Evolutionary conservation across 164 flowering plant species (phyloP), one percentile per base, ranked within the genome.

Genomic region (Vitis amurensis): DNA sequence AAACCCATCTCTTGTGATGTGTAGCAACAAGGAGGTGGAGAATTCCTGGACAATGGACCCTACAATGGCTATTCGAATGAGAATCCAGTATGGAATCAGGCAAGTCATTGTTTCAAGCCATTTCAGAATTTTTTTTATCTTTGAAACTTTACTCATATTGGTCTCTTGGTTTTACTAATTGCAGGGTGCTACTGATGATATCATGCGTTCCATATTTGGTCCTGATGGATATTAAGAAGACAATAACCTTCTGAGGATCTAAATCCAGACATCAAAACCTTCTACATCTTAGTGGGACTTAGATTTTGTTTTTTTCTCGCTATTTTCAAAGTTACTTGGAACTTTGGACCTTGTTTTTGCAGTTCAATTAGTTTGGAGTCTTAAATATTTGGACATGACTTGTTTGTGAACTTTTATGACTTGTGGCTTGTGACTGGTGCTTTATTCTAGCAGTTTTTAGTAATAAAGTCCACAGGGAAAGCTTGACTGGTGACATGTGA

Each of bases 1-100:
- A 31, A 31, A 31, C 5, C 44, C 44, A 31, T 31, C 6, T 31
- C 6, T 31, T 31, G 44, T 31, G 2, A 31, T 63, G 23, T 63
- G 55, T 12, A 71, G 73, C 49, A 47, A 15, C 63, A 64, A 71
- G 47, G 29, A 8, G 44, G 31, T 47, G 73, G 47, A 27, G 50
- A 64, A 9, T 30, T 48, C 8, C 7, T 29, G 61, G 44, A 71
- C 31, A 37, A 30, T n/a, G 68, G 49, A 37, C 56, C 49, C 50
- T 13, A 49, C 16, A 17, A 29, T 63, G 30, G 9, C 9, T 16
- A 23, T 58, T 29, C 19, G 9, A n/a, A 13, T 12, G 12, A 27
- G 23, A 37, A 53, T 29, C n/a, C 31, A 3, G 1, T 15, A 12
- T 15, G 13, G 16, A 61, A 51, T 52, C 59, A 61, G 58, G 64